A percentile compares a stretch with the other conserved stretches of the same genome.
These are phyloP conservation scores for Ustilago loliicola DNA, from an alignment of 1,284 basidiomycete species.

Conservation along the genomic window DNA sequence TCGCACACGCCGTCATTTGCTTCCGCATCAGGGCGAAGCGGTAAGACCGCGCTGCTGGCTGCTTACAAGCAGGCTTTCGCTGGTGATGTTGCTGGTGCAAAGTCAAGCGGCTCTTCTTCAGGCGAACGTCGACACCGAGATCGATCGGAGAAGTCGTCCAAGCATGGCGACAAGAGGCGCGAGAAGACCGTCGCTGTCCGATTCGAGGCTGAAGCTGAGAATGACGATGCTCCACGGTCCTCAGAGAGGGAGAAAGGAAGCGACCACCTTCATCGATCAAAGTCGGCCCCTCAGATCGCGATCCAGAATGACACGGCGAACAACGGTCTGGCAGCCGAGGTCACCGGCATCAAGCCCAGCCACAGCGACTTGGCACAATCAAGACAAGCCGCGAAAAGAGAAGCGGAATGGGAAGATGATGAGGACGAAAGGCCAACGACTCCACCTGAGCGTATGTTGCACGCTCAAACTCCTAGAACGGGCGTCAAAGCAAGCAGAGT, in stretches of 20 bases:
- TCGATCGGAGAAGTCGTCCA: slow-evolving; percentile 16
- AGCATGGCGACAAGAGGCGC: slow-evolving; percentile 31
- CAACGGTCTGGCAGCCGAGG: not conserved
- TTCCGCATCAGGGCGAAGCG: slow-evolving; percentile 30
- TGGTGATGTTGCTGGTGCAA: not conserved
- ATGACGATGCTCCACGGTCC: not conserved
- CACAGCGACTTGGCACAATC: not conserved
- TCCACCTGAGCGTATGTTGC: slow-evolving; percentile 22
- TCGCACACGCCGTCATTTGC: slow-evolving; percentile 25
- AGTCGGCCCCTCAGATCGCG: slow-evolving; percentile 32
- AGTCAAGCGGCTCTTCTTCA: slow-evolving; percentile 8
- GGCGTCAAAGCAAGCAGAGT: slow-evolving; percentile 45
- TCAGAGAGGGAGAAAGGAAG: not conserved
- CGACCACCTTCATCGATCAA: slow-evolving; percentile 24
- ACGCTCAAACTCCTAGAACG: slow-evolving; percentile 28
- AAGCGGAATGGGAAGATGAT: slow-evolving; percentile 11
- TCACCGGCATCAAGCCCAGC: not conserved
- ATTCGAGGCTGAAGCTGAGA: slow-evolving; percentile 21
- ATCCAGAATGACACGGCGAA: slow-evolving; percentile 4
- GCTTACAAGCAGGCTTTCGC: slow-evolving; percentile 50
- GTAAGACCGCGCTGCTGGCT: slow-evolving; percentile 33
- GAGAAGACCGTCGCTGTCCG: slow-evolving; percentile 46
- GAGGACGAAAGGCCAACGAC: slow-evolving; percentile 11
- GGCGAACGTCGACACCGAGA: slow-evolving; percentile 21
- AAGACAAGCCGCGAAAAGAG: not conserved